These are phyloP conservation scores for Lactarius vividus DNA, from an alignment of 768 basidiomycete species.

Conservation along the genomic window DNA sequence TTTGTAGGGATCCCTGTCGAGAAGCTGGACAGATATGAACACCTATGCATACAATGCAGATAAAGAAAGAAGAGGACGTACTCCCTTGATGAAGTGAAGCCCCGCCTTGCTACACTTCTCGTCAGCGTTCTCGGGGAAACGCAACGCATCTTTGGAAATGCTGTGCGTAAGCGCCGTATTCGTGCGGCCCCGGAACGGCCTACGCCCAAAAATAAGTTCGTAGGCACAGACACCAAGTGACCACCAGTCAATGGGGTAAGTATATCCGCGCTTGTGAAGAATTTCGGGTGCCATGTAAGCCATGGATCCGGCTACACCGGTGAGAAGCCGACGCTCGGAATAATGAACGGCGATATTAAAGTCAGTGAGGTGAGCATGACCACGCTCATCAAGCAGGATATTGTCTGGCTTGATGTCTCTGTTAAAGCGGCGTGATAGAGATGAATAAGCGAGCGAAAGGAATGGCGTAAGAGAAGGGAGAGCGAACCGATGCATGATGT, in stretches of 20 bases:
- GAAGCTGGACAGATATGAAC: constrained; percentile 48
- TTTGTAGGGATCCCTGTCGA: constrained; percentile 80
- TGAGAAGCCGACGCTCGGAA: constrained; percentile 76
- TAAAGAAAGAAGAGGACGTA: constrained; percentile 33
- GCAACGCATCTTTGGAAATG: constrained; percentile 81
- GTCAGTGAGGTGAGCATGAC: constrained; percentile 95
- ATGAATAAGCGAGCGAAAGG: constrained; percentile 31
- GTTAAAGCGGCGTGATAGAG: constrained; percentile 3
- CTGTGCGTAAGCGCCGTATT: constrained; percentile 91
- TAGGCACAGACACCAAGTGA: constrained; percentile 91
- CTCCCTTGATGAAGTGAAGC: constrained; percentile 75
- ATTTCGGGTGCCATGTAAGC: constrained; percentile 99
- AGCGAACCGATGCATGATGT: constrained; percentile 91
- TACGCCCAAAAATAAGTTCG: constrained; percentile 86
- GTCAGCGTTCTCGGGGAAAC: constrained; percentile 89
- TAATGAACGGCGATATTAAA: constrained; percentile 99
- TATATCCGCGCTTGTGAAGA: constrained; percentile 89
- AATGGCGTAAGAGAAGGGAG: constrained; percentile 31
- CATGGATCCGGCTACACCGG: constrained; percentile 96
- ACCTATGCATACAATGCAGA: background rate
- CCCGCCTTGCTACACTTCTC: constrained; percentile 74
- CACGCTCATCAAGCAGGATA: constrained; percentile 91
- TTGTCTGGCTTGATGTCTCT: constrained; percentile 98
- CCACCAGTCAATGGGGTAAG: constrained; percentile 96
- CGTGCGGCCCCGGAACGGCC: constrained; percentile 91